A percentile compares a stretch with the other conserved stretches of the same genome.
phyloP scores from a whole-genome alignment of 768 basidiomycete genomes.

The Hirschioporus abietinus region DNA sequence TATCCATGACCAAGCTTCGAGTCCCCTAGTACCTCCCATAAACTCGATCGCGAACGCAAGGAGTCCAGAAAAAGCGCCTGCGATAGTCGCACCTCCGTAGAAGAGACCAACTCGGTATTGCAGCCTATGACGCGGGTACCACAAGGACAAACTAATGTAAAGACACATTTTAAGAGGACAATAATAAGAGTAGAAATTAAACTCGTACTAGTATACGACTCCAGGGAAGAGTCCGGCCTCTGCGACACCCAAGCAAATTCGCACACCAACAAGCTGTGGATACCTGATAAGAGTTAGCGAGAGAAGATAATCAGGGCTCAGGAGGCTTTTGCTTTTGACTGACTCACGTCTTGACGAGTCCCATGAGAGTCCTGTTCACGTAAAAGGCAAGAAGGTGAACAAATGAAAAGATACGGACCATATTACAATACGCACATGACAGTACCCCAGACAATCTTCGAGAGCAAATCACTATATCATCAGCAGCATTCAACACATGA shows the following conservation, averaged over 20 bases:
- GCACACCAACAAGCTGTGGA: conserved; percentile 52
- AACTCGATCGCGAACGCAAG: conserved; percentile 51
- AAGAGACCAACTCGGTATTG: conserved; percentile 59
- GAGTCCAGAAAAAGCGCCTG: conserved; percentile 59
- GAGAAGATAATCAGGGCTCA: neutral
- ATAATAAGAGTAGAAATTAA: neutral
- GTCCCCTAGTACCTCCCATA: conserved; percentile 40
- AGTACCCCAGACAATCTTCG: conserved; percentile 56
- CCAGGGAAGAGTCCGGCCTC: conserved; percentile 74
- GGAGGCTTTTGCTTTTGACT: neutral
- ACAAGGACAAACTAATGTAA: conserved; percentile 48
- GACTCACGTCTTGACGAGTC: conserved; percentile 57
- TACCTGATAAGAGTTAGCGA: conserved; percentile 35
- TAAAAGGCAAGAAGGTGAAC: neutral
- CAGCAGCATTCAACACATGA: neutral
- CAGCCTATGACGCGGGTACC: conserved; percentile 61
- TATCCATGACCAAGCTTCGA: conserved; percentile 64
- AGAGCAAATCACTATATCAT: neutral
- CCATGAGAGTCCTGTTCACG: conserved; percentile 50
- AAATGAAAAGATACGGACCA: neutral
- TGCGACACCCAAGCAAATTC: conserved; percentile 55
- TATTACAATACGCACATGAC: conserved; percentile 41
- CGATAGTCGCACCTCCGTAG: conserved; percentile 59
- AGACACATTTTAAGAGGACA: neutral
- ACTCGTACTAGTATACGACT: conserved; percentile 61